Evolutionary conservation across 768 basidiomycete genomes (phyloP).

Genomic region (Exidia glandulosa): DNA sequence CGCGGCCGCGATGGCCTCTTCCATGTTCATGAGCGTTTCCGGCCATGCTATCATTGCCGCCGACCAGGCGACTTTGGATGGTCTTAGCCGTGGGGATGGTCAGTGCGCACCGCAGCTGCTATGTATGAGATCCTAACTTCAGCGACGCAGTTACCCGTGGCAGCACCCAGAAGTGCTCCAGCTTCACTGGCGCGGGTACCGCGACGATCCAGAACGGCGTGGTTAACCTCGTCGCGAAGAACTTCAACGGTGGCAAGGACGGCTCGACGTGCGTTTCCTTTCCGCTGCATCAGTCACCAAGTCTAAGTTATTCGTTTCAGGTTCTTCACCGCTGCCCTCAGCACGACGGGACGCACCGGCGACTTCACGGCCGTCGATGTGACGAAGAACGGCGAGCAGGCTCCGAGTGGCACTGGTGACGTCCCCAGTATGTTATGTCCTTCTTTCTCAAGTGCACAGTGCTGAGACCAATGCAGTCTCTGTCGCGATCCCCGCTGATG

Average conservation of each 20-base stretch:
- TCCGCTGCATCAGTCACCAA: not conserved
- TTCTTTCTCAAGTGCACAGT: not conserved
- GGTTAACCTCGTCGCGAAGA: not conserved
- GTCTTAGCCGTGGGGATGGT: not conserved
- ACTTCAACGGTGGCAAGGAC: not conserved
- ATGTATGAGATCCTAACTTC: not conserved
- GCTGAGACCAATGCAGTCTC: not conserved
- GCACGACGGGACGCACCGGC: not conserved
- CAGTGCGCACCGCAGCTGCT: not conserved
- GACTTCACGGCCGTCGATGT: not conserved
- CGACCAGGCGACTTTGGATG: not conserved
- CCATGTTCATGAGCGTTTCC: not conserved
- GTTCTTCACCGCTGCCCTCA: not conserved
- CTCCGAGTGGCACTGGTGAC: not conserved
- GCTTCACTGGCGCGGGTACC: not conserved
- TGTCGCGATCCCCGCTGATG: not conserved
- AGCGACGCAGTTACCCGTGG: not conserved
- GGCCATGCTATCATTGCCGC: not conserved
- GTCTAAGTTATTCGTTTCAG: not conserved
- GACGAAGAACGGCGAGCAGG: not conserved
- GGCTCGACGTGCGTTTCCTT: not conserved
- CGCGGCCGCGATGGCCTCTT: not conserved
- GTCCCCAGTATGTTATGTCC: not conserved
- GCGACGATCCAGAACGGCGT: not conserved
- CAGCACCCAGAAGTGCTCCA: not conserved